phyloP scores from a whole-genome alignment of 2,329 filamentous ascomycete species.

The Calonectria fujianensis region DNA sequence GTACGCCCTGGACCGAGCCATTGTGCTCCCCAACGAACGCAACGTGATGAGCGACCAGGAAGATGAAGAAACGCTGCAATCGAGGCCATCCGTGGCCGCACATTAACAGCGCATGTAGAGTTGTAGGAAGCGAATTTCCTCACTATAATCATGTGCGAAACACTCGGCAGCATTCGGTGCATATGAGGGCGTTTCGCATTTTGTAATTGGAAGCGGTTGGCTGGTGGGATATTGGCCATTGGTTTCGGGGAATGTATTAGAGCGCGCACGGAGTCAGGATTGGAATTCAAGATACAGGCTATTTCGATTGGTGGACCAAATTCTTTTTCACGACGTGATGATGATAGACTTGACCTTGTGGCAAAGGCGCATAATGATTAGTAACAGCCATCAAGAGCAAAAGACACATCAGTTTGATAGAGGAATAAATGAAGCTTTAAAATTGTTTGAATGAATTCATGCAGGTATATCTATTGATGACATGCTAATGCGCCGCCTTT shows the following conservation, averaged over 20 bases:
- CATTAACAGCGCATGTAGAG: not conserved
- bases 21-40: constrained; percentile 57
- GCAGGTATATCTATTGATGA: constrained; percentile 1
- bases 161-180: not conserved
- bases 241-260: not conserved
- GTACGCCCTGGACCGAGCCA: constrained; percentile 59
- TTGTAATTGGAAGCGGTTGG: not conserved
- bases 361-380: not conserved
- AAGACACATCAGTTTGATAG: not conserved
- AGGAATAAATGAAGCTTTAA: not conserved
- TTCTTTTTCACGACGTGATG: not conserved
- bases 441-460: constrained; percentile 3
- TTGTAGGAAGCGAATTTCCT: not conserved
- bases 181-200: not conserved
- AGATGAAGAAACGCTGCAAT: constrained; percentile 26
- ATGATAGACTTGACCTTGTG: not conserved
- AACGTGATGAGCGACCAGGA: constrained; percentile 41
- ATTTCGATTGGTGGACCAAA: not conserved
- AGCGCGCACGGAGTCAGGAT: constrained; percentile 10
- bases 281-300: not conserved
- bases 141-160: not conserved
- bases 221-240: not conserved
- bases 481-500: not conserved
- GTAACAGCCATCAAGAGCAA: not conserved
- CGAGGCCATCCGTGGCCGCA: constrained; percentile 7